phyloP scores from a whole-genome alignment of 371 early-diverging fungal species.

The Mortierella sp. region DNA sequence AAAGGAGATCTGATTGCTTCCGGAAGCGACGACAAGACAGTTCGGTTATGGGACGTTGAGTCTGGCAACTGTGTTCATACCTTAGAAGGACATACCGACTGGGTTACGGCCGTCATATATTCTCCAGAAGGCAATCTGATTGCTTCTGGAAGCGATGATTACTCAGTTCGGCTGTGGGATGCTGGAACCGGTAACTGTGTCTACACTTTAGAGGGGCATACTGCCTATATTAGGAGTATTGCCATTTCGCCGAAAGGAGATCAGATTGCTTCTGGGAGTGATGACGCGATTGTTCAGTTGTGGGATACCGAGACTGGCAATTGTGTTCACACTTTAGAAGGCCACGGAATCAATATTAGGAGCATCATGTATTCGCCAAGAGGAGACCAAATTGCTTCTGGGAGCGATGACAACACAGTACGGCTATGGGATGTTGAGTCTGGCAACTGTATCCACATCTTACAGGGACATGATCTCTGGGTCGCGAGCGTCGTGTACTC shows the following conservation, averaged over 20 bases:
- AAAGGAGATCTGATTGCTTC: not conserved
- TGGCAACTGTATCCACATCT: too few species aligned
- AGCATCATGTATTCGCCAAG: not conserved
- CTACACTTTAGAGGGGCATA: not conserved
- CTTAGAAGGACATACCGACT: not conserved
- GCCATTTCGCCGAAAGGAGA: not conserved
- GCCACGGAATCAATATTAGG: not conserved
- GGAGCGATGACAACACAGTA: not conserved
- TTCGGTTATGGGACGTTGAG: not conserved
- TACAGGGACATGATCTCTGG: too few species aligned
- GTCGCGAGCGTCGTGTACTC: too few species aligned
- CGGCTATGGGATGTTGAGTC: not conserved
- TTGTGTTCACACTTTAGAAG: not conserved
- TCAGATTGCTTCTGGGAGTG: not conserved
- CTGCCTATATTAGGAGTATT: not conserved
- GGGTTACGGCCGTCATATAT: not conserved
- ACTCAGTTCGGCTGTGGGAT: not conserved
- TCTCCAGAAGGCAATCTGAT: not conserved
- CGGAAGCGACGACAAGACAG: not conserved
- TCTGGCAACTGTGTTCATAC: not conserved
- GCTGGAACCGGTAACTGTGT: not conserved
- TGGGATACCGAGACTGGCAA: not conserved
- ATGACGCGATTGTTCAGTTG: not conserved
- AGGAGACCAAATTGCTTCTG: conserved; percentile 1
- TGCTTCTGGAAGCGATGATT: not conserved